phyloP scores from a whole-genome alignment of 345 rosid species.

The Populus davidiana region DNA sequence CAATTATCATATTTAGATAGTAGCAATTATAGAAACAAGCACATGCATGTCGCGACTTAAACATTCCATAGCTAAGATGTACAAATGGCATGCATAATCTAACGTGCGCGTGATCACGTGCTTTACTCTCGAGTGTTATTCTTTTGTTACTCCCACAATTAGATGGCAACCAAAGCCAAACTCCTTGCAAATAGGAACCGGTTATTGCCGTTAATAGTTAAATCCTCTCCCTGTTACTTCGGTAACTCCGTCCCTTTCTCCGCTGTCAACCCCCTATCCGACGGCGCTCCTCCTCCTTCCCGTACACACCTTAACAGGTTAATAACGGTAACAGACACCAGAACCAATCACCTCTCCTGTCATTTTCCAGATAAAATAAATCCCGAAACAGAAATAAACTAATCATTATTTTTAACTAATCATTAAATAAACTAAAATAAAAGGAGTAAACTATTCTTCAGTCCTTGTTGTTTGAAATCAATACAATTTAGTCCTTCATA shows the following conservation, averaged over 20 bases:
- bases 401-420: background rate
- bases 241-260: constrained; percentile 15
- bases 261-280: constrained; percentile 21
- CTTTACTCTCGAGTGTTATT: background rate
- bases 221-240: constrained; percentile 23
- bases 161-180: constrained; percentile 12
- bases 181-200: constrained; percentile 31
- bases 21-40: too few species aligned
- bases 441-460: too few species aligned
- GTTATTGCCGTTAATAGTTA: constrained; percentile 24
- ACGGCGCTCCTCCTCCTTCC: constrained; percentile 2
- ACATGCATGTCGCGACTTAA: too few species aligned
- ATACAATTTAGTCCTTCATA: background rate
- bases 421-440: too few species aligned
- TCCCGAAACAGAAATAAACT: constrained; percentile 4
- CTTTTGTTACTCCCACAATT: background rate
- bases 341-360: background rate
- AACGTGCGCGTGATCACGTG: constrained; percentile 1
- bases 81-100: too few species aligned
- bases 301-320: constrained; percentile 23
- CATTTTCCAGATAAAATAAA: background rate
- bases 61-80: too few species aligned
- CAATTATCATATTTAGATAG: too few species aligned
- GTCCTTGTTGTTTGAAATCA: background rate
- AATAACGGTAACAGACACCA: constrained; percentile 7